These are phyloP conservation scores for Giardia muris DNA, from an alignment of 208 protist genomes.

Conservation along the genomic window DNA sequence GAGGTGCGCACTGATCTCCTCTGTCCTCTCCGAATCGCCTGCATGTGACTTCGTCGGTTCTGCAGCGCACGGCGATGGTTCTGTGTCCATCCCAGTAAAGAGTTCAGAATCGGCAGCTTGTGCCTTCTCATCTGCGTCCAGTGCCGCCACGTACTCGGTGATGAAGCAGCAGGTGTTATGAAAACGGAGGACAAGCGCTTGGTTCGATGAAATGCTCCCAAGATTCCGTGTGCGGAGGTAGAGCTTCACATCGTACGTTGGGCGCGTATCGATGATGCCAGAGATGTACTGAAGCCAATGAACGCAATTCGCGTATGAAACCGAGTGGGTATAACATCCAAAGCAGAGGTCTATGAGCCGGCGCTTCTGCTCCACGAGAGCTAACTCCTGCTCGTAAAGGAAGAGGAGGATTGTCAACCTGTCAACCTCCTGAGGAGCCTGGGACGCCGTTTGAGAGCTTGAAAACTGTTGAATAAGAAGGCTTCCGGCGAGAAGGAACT, in stretches of 20 bases:
- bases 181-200: not conserved
- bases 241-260: not conserved
- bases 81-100: not conserved
- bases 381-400: not conserved
- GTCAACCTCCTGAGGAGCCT: not conserved
- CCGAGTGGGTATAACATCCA: not conserved
- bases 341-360: not conserved
- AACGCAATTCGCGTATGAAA: not conserved
- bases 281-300: not conserved
- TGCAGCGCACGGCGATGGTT: not conserved
- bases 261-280: not conserved
- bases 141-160: not conserved
- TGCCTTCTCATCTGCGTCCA: not conserved
- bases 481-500: not conserved
- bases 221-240: not conserved
- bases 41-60: not conserved
- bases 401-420: not conserved
- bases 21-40: not conserved
- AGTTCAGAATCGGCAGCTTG: not conserved
- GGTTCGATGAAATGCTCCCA: not conserved
- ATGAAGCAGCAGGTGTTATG: not conserved
- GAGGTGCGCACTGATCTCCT: not conserved
- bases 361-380: not conserved
- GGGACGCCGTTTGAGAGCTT: not conserved
- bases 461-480: not conserved